Conservation (phyloP, 805 yeast species). For the Hanseniaspora valbyensis region DNA sequence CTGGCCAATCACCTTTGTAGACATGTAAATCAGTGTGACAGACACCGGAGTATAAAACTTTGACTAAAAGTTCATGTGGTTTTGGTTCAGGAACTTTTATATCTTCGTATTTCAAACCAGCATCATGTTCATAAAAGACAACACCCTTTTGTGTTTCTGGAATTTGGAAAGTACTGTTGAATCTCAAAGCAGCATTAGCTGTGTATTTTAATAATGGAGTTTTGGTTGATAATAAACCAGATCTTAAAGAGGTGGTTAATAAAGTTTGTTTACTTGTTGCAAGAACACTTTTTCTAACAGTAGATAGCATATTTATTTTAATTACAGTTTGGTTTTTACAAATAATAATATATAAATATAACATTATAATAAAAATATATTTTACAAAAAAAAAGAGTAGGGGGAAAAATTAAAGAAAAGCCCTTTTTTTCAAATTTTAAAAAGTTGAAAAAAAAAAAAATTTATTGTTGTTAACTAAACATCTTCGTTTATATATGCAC, state of each 20-base stretch:
- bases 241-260: background rate
- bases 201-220: background rate
- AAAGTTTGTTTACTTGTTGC: background rate
- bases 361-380: no score
- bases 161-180: conserved; percentile 25
- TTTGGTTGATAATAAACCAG: background rate
- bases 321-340: no score
- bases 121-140: conserved; percentile 41
- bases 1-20: conserved; percentile 57
- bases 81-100: conserved; percentile 49
- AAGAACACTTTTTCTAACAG: background rate
- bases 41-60: conserved; percentile 54
- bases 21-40: conserved; percentile 60
- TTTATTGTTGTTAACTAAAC: no score
- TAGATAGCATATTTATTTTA: no score
- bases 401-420: no score
- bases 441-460: no score
- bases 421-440: no score
- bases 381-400: no score
- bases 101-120: conserved; percentile 39
- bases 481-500: no score
- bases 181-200: conserved; percentile 16
- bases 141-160: conserved; percentile 45
- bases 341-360: no score
- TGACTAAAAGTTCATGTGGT: conserved; percentile 45